A percentile compares a stretch with the other conserved stretches of the same genome.
These are phyloP conservation scores for Botrytis cinerea DNA, from an alignment of 2,329 filamentous ascomycete genomes.

Conservation along the genomic window DNA sequence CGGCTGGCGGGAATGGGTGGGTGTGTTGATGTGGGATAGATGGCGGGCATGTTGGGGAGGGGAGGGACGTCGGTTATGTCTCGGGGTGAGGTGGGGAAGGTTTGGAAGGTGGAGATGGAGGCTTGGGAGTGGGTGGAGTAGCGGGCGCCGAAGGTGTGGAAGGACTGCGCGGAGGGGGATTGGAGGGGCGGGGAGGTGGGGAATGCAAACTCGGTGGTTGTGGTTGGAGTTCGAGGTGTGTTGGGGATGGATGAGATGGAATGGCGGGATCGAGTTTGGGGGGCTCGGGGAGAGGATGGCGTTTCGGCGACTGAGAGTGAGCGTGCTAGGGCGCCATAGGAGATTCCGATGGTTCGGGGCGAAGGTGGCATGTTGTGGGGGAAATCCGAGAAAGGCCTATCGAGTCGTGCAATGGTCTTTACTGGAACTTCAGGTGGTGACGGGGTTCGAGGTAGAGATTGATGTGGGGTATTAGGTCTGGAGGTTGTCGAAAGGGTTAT, in stretches of 20 bases:
- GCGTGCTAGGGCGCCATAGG: background rate
- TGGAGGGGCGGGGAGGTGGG: background rate
- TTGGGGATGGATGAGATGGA: slow-evolving; percentile 14
- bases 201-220: background rate
- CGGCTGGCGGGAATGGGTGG: background rate
- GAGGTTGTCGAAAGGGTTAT: slow-evolving; percentile 6
- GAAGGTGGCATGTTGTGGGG: slow-evolving; percentile 1
- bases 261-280: background rate
- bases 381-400: slow-evolving; percentile 12
- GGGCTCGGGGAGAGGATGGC: background rate
- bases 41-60: slow-evolving; percentile 8
- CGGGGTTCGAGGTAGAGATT: background rate
- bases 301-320: background rate
- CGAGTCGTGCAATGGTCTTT: slow-evolving; percentile 1
- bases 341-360: background rate
- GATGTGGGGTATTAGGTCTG: slow-evolving; percentile 4
- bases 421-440: background rate
- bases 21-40: background rate
- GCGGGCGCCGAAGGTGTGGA: slow-evolving; percentile 15
- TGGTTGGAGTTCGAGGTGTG: background rate
- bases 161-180: slow-evolving; percentile 5
- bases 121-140: slow-evolving; percentile 12
- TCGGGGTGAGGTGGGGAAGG: slow-evolving; percentile 8
- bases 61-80: slow-evolving; percentile 8
- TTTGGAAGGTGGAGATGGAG: slow-evolving; percentile 17